phyloP scores from a whole-genome alignment of 2,329 filamentous ascomycete species.

The Colletotrichum scovillei region DNA sequence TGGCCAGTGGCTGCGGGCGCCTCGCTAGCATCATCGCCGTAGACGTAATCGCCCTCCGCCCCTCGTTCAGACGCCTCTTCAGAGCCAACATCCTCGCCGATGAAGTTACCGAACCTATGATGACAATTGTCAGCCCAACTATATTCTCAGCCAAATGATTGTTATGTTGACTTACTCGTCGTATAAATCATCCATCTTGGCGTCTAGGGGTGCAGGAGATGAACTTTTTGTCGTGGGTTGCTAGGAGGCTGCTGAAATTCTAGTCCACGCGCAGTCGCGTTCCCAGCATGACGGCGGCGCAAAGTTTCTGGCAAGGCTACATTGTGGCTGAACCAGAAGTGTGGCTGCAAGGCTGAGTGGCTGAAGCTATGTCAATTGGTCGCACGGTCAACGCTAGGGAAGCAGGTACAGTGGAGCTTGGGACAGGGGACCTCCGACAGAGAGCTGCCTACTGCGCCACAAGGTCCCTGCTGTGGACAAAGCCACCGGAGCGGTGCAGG shows the following conservation, averaged over 20 bases:
- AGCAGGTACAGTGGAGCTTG: conserved; percentile 21
- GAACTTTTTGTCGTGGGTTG: conserved; percentile 8
- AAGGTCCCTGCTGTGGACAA: not conserved
- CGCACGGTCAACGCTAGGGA: not conserved
- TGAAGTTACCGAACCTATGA: conserved; percentile 93
- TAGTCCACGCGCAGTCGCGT: conserved; percentile 22
- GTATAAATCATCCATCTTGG: conserved; percentile 91
- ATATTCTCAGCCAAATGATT: not conserved
- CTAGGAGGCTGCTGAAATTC: conserved; percentile 9
- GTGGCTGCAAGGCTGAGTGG: conserved; percentile 35
- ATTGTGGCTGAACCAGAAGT: not conserved
- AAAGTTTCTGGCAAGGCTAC: conserved; percentile 38
- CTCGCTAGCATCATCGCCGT: conserved; percentile 79
- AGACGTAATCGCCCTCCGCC: conserved; percentile 82
- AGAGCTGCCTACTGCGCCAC: conserved; percentile 31
- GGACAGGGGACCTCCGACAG: conserved; percentile 9
- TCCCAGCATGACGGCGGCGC: conserved; percentile 30
- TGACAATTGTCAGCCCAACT: not conserved
- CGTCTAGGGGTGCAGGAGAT: conserved; percentile 30
- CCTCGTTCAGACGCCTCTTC: conserved; percentile 87
- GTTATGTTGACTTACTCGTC: conserved; percentile 75
- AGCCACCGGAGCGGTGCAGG: conserved; percentile 5
- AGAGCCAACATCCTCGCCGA: conserved; percentile 88
- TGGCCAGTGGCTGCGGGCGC: conserved; percentile 75
- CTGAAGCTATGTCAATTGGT: conserved; percentile 11